These are phyloP conservation scores for Chaetothyriales sp. DNA, from an alignment of 2,329 filamentous ascomycete genomes.

Conservation along the genomic window DNA sequence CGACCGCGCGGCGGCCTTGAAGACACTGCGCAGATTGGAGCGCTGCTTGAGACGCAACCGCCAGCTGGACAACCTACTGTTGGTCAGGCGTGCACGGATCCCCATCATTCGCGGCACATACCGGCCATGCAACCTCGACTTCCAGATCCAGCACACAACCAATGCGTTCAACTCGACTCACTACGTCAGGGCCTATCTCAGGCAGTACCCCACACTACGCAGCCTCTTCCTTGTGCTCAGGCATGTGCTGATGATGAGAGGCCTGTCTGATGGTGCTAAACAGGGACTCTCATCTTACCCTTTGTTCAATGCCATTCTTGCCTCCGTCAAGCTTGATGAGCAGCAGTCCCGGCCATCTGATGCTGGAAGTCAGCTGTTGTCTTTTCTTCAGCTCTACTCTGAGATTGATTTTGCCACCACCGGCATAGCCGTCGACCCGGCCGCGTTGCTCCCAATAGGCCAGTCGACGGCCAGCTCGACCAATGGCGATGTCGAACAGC, in stretches of 20 bases:
- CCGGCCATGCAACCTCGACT: constrained; percentile 31
- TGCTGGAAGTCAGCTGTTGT: constrained; percentile 31
- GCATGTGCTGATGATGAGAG: constrained; percentile 35
- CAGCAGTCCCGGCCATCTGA: constrained; percentile 19
- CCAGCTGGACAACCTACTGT: neutral
- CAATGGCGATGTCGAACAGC: constrained; percentile 5
- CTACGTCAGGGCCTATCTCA: constrained; percentile 32
- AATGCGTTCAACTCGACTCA: constrained; percentile 27
- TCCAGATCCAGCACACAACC: constrained; percentile 38
- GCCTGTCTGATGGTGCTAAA: constrained; percentile 32
- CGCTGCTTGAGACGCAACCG: neutral
- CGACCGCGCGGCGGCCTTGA: neutral
- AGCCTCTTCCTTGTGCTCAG: constrained; percentile 37
- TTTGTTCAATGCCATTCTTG: constrained; percentile 42
- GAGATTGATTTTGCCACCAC: constrained; percentile 30
- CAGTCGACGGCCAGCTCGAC: constrained; percentile 4
- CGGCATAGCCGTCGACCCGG: constrained; percentile 37
- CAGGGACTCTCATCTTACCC: constrained; percentile 41
- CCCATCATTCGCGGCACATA: constrained; percentile 28
- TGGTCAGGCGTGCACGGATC: constrained; percentile 16
- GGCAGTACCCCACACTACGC: constrained; percentile 35
- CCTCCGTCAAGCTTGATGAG: constrained; percentile 34
- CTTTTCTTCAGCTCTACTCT: constrained; percentile 37
- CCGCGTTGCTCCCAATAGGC: constrained; percentile 28
- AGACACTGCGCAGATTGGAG: neutral